Conservation (phyloP, 345 rosid genomes). For the Brassica rapa region DNA sequence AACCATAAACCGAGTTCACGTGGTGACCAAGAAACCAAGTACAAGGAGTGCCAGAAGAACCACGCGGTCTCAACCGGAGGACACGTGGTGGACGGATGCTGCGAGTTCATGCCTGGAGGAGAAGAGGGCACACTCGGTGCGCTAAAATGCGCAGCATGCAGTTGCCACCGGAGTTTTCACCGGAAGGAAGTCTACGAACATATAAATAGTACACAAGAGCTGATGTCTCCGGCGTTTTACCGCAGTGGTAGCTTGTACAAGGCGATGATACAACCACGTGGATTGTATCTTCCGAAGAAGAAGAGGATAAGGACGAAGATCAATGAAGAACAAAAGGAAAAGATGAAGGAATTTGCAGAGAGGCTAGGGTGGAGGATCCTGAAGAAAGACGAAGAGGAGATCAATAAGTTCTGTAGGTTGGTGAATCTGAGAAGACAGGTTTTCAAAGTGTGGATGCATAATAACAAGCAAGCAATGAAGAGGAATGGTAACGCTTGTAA, state of each 20-base stretch:
- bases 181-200: slow-evolving; percentile 52
- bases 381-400: slow-evolving; percentile 53
- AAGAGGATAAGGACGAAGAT: slow-evolving; percentile 74
- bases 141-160: slow-evolving; percentile 87
- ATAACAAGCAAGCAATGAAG: slow-evolving; percentile 71
- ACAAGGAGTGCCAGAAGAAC: slow-evolving; percentile 91
- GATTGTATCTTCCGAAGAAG: slow-evolving; percentile 24
- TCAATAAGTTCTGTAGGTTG: slow-evolving; percentile 53
- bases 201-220: slow-evolving; percentile 8
- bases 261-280: slow-evolving; percentile 33
- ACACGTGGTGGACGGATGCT: slow-evolving; percentile 93
- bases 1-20: slow-evolving; percentile 23
- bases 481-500: slow-evolving; percentile 41
- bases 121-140: slow-evolving; percentile 74
- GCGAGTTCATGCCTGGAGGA: slow-evolving; percentile 87
- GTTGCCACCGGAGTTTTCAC: slow-evolving; percentile 96
- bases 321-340: slow-evolving; percentile 61
- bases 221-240: slow-evolving; percentile 35
- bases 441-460: slow-evolving; percentile 81
- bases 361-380: slow-evolving; percentile 60
- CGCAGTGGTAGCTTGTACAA: slow-evolving; percentile 25
- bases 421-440: slow-evolving; percentile 59
- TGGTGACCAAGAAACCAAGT: slow-evolving; percentile 40
- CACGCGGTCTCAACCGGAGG: slow-evolving; percentile 84
- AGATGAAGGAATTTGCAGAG: slow-evolving; percentile 65